These are phyloP conservation scores for Ustilago shanxiensis DNA, from an alignment of 1,284 basidiomycete species.

Conservation along the genomic window DNA sequence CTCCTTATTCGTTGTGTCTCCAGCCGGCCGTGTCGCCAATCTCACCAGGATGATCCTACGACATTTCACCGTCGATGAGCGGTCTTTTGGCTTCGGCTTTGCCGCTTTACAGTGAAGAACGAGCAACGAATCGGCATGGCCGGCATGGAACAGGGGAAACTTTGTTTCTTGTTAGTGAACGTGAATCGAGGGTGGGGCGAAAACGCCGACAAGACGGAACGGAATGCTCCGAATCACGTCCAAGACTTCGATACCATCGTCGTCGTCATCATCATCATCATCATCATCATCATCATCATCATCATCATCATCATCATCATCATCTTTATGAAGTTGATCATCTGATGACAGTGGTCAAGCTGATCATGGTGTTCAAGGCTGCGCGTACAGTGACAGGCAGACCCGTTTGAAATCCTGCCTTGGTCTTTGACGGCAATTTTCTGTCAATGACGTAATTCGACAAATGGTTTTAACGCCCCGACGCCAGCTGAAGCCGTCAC, in stretches of 20 bases:
- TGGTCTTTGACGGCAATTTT: conserved; percentile 17
- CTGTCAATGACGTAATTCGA: conserved; percentile 32
- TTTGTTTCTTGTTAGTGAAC: neutral
- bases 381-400: neutral
- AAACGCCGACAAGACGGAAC: neutral
- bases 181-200: neutral
- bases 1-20: neutral
- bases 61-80: neutral
- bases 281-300: neutral
- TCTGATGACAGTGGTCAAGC: neutral
- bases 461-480: neutral
- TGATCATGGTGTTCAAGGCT: neutral
- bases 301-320: neutral
- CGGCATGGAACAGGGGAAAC: conserved; percentile 5
- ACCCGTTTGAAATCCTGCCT: no score
- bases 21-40: neutral
- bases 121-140: conserved; percentile 9
- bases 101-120: neutral
- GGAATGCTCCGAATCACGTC: neutral
- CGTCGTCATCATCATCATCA: neutral
- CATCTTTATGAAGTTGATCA: neutral
- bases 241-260: neutral
- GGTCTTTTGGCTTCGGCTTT: neutral
- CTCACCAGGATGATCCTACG: neutral
- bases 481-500: neutral